A percentile compares a stretch with the other conserved stretches of the same genome.
Evolutionary conservation across 1,284 basidiomycete species (phyloP).

Genomic region (Termitomyces sp.): DNA sequence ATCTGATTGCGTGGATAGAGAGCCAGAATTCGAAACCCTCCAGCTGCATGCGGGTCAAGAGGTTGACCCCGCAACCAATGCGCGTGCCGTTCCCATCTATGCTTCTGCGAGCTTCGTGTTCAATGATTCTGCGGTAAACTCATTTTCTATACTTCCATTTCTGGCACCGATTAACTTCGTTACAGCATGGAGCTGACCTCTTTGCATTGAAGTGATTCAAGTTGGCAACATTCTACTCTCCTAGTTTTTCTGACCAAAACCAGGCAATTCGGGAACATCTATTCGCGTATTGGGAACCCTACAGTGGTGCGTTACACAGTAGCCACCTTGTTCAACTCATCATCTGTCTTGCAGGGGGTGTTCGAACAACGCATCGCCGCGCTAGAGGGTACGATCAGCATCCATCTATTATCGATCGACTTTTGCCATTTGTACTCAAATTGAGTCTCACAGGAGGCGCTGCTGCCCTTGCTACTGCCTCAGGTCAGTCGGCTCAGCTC

Average conservation of each 20-base stretch:
- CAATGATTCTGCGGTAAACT: conserved; percentile 61
- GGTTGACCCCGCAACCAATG: conserved; percentile 67
- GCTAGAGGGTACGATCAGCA: conserved; percentile 47
- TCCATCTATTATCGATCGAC: no score
- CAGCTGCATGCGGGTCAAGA: conserved; percentile 81
- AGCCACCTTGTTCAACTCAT: not conserved
- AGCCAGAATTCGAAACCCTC: conserved; percentile 76
- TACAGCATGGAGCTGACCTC: conserved; percentile 76
- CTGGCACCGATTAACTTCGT: not conserved
- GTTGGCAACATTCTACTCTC: conserved; percentile 8
- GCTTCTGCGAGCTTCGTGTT: conserved; percentile 75
- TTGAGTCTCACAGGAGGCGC: conserved; percentile 39
- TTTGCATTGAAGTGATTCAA: conserved; percentile 70
- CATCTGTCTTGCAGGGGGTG: conserved; percentile 47
- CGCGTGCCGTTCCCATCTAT: conserved; percentile 82
- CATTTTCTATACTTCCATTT: conserved; percentile 8
- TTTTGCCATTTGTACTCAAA: no score
- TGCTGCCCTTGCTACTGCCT: conserved; percentile 71
- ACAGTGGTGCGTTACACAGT: conserved; percentile 55
- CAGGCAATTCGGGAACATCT: conserved; percentile 68
- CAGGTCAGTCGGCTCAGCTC: conserved; percentile 78
- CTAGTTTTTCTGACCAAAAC: not conserved
- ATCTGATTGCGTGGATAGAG: conserved; percentile 28
- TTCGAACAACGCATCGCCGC: conserved; percentile 82
- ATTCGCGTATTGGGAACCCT: conserved; percentile 79